A percentile compares a stretch with the other conserved stretches of the same genome.
Evolutionary conservation across 306 rosid species (phyloP).

Genomic region (Luffa acutangula): DNA sequence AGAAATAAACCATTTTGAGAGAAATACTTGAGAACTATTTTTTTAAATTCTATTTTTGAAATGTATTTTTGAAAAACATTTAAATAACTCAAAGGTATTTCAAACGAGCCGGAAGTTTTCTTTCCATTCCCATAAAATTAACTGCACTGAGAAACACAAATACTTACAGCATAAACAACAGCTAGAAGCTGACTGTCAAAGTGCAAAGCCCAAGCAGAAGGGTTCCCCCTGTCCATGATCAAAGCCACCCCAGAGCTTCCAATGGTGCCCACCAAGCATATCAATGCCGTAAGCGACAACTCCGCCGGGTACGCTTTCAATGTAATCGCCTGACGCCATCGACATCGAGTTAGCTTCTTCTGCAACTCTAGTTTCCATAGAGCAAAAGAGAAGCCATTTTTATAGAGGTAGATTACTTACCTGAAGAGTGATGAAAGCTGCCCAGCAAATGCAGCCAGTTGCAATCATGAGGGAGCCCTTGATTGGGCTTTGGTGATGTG

Average conservation of each 20-base stretch:
- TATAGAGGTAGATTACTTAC: neutral
- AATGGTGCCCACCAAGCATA: constrained; percentile 31
- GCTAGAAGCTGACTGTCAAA: constrained; percentile 25
- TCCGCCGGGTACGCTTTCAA: constrained; percentile 35
- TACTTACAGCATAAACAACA: constrained; percentile 29
- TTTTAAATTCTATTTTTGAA: no score
- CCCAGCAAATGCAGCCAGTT: constrained; percentile 38
- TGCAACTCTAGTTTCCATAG: neutral
- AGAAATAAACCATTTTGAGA: no score
- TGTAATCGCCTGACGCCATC: constrained; percentile 30
- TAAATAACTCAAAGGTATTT: no score
- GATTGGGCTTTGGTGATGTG: constrained; percentile 16
- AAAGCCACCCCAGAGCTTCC: constrained; percentile 23
- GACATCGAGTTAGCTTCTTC: neutral
- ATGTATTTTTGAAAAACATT: no score
- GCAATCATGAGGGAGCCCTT: constrained; percentile 33
- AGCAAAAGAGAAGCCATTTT: neutral
- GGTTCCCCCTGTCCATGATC: constrained; percentile 32
- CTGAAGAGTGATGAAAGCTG: constrained; percentile 34
- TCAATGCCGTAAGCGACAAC: constrained; percentile 37
- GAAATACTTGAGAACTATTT: no score
- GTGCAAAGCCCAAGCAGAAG: constrained; percentile 37
- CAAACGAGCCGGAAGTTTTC: no score
- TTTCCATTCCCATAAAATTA: no score
- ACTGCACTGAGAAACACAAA: neutral